Percentiles rank a stretch among this genome's conserved stretches.
Conservation (phyloP, 345 rosid genomes). For the Eucalyptus fibrosa region DNA sequence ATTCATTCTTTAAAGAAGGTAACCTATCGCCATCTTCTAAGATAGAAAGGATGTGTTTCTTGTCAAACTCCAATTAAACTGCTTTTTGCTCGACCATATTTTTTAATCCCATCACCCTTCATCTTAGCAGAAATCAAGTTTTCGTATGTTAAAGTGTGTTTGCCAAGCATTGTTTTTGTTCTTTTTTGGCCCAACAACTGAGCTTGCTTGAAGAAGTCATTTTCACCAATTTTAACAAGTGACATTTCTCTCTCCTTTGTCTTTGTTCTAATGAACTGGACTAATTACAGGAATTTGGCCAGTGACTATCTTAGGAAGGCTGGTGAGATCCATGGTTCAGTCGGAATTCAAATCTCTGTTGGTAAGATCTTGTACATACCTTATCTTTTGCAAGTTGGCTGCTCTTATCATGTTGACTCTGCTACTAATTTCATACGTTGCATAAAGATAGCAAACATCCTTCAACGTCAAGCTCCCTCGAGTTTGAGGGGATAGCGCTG, state of each 20-base stretch:
- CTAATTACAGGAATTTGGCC: constrained; percentile 44
- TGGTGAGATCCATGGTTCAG: constrained; percentile 79
- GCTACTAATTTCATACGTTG: background rate
- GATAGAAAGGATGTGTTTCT: background rate
- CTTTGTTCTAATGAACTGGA: background rate
- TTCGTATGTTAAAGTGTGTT: background rate
- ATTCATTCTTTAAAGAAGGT: background rate
- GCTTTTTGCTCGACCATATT: background rate
- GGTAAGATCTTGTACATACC: constrained; percentile 29
- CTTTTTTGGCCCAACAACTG: background rate
- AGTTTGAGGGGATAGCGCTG: background rate
- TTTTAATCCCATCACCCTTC: background rate
- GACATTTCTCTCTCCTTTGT: background rate
- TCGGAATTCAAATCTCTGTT: constrained; percentile 40
- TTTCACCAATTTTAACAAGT: background rate
- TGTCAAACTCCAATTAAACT: background rate
- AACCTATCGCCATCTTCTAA: background rate
- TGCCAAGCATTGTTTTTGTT: background rate
- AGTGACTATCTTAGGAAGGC: constrained; percentile 61
- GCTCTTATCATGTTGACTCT: background rate
- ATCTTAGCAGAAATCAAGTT: background rate
- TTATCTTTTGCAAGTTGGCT: background rate
- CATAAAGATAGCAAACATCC: background rate
- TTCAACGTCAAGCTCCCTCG: background rate
- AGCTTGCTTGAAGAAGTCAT: background rate